A percentile compares a stretch with the other conserved stretches of the same genome.
Conservation (phyloP, 768 basidiomycete genomes). For the Xanthoconium purpureum region DNA sequence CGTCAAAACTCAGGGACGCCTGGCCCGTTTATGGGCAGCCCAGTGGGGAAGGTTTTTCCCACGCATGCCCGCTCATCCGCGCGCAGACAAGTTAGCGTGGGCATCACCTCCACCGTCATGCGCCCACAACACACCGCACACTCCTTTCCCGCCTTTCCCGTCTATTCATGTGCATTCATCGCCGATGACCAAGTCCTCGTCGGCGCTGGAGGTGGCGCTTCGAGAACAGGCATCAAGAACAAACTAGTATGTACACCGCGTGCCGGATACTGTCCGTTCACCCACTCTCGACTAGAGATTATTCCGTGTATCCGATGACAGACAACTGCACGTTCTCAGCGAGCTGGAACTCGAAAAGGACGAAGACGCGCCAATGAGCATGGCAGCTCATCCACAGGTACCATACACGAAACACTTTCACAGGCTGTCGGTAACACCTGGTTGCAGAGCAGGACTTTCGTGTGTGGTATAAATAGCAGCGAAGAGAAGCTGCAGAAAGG, state of each 20-base stretch:
- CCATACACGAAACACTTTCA: conserved; percentile 7
- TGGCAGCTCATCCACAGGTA: conserved; percentile 68
- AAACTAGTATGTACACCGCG: conserved; percentile 56
- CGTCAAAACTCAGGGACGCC: too few relatives aligned
- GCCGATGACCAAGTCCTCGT: conserved; percentile 69
- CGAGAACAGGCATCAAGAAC: conserved; percentile 89
- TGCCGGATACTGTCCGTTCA: neutral
- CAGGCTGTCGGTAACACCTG: neutral
- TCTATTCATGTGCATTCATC: conserved; percentile 83
- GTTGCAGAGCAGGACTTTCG: conserved; percentile 48
- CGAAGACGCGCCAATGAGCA: conserved; percentile 97
- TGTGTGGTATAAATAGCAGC: conserved; percentile 87
- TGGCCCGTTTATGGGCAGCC: neutral
- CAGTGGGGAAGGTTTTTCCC: conserved; percentile 20
- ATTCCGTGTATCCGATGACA: conserved; percentile 56
- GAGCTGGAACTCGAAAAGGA: conserved; percentile 75
- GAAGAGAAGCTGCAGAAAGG: conserved; percentile 57
- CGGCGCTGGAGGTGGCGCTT: conserved; percentile 88
- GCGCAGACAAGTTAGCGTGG: neutral
- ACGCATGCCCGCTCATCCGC: conserved; percentile 3
- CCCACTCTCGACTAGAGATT: conserved; percentile 49
- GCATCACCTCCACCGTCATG: conserved; percentile 40
- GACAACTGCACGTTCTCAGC: conserved; percentile 51
- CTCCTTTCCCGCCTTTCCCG: conserved; percentile 77
- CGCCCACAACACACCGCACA: conserved; percentile 78